Conservation (phyloP, 2,329 filamentous ascomycete genomes). For the Pyricularia sp. region DNA sequence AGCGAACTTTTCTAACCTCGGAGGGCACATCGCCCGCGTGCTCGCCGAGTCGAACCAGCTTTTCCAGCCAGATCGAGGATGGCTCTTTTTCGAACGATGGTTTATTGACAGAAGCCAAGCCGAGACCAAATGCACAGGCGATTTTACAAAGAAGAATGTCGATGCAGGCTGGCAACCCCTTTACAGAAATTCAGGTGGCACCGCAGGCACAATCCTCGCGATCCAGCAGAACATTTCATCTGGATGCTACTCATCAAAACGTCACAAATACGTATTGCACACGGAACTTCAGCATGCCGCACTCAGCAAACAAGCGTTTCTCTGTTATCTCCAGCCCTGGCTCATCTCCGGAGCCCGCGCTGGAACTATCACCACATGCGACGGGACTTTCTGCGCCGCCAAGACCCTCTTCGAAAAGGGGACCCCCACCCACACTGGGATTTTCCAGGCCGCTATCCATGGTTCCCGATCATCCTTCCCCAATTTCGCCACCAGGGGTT, state of each 20-base stretch:
- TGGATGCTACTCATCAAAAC: neutral
- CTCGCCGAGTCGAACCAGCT: constrained; percentile 46
- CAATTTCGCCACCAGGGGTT: constrained; percentile 17
- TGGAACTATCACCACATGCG: neutral
- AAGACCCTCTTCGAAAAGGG: constrained; percentile 18
- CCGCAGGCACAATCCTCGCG: constrained; percentile 16
- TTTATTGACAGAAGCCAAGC: constrained; percentile 22
- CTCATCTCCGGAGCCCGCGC: constrained; percentile 1
- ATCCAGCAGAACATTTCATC: constrained; percentile 13
- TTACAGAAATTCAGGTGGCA: constrained; percentile 27
- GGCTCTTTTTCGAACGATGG: constrained; percentile 7
- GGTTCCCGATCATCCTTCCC: constrained; percentile 44
- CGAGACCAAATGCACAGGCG: constrained; percentile 42
- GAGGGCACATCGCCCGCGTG: constrained; percentile 40
- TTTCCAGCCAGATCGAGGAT: constrained; percentile 29
- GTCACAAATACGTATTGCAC: constrained; percentile 17
- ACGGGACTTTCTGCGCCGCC: constrained; percentile 4
- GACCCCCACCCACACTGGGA: constrained; percentile 35
- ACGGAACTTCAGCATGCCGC: constrained; percentile 45
- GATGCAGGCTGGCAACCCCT: constrained; percentile 34
- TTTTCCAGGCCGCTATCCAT: constrained; percentile 44
- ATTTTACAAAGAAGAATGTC: constrained; percentile 43
- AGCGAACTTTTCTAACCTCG: constrained; percentile 51
- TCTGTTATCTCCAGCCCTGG: constrained; percentile 25
- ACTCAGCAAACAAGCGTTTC: constrained; percentile 33